Conservation (phyloP, 495 filamentous ascomycete species). For the Trichoderma reesei region DNA sequence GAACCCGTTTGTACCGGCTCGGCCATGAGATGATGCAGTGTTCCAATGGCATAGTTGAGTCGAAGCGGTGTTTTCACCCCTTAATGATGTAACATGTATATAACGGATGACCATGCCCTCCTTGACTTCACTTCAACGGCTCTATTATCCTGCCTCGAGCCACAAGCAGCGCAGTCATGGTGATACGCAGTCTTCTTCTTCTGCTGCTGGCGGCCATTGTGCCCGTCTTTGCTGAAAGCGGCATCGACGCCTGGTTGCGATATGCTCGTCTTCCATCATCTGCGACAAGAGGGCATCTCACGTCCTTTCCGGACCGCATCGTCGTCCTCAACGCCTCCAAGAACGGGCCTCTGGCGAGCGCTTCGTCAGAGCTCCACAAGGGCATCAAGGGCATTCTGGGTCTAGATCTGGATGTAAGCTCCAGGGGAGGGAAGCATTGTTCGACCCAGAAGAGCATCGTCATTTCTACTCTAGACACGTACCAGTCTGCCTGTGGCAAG, state of each 20-base stretch:
- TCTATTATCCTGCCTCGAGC: not conserved
- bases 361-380: slow-evolving; percentile 48
- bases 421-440: slow-evolving; percentile 15
- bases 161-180: slow-evolving; percentile 10
- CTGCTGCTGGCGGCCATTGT: slow-evolving; percentile 23
- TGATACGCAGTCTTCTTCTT: slow-evolving; percentile 19
- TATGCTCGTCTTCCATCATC: slow-evolving; percentile 47
- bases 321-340: slow-evolving; percentile 44
- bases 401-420: slow-evolving; percentile 27
- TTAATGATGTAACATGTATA: not conserved
- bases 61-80: slow-evolving; percentile 1
- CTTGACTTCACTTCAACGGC: not conserved
- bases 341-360: slow-evolving; percentile 46
- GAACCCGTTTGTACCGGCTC: not conserved
- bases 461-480: slow-evolving; percentile 49
- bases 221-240: slow-evolving; percentile 44
- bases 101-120: not conserved
- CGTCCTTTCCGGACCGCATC: slow-evolving; percentile 28
- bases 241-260: slow-evolving; percentile 53
- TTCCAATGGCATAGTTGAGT: not conserved
- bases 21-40: not conserved
- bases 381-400: slow-evolving; percentile 48
- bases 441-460: slow-evolving; percentile 31
- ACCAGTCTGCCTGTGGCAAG: slow-evolving; percentile 29
- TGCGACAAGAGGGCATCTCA: slow-evolving; percentile 20